Percentiles rank a stretch among this genome's conserved stretches.
Evolutionary conservation across 1,139 yeast genomes (phyloP).

Genomic region (Saccharomyces pastorianus): DNA sequence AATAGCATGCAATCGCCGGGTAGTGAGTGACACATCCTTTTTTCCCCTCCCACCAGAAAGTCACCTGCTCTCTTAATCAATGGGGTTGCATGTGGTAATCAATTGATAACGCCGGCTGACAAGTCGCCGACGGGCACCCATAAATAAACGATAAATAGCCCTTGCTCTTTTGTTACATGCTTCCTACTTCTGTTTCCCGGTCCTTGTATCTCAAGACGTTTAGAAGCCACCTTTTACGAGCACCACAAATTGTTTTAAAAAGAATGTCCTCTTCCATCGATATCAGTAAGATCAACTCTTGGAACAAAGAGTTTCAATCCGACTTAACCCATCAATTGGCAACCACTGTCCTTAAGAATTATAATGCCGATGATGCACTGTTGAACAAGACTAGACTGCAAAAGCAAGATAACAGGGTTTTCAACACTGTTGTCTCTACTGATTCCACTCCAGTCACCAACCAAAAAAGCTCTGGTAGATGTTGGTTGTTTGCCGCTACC

Average conservation of each 20-base stretch:
- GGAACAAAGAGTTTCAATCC: slow-evolving; percentile 30
- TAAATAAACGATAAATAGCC: neutral
- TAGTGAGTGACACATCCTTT: neutral
- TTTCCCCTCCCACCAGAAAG: neutral
- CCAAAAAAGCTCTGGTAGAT: slow-evolving; percentile 69
- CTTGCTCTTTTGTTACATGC: neutral
- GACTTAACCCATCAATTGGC: slow-evolving; percentile 35
- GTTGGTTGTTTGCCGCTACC: slow-evolving; percentile 83
- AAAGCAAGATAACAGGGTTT: slow-evolving; percentile 32
- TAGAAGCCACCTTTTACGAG: neutral
- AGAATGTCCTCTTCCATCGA: slow-evolving; percentile 18
- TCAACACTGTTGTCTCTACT: slow-evolving; percentile 50
- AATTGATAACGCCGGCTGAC: neutral
- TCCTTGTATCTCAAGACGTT: neutral
- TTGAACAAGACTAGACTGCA: slow-evolving; percentile 28
- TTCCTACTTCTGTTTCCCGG: neutral
- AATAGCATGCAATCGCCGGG: neutral
- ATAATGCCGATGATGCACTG: slow-evolving; percentile 32
- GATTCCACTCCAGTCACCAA: slow-evolving; percentile 68
- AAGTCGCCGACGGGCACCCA: neutral
- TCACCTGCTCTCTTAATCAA: neutral
- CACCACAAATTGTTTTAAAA: neutral
- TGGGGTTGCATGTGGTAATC: neutral
- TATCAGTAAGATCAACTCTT: slow-evolving; percentile 22
- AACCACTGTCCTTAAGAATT: slow-evolving; percentile 34